Evolutionary conservation across 768 basidiomycete species (phyloP).

Genomic region (Trametes cingulata): DNA sequence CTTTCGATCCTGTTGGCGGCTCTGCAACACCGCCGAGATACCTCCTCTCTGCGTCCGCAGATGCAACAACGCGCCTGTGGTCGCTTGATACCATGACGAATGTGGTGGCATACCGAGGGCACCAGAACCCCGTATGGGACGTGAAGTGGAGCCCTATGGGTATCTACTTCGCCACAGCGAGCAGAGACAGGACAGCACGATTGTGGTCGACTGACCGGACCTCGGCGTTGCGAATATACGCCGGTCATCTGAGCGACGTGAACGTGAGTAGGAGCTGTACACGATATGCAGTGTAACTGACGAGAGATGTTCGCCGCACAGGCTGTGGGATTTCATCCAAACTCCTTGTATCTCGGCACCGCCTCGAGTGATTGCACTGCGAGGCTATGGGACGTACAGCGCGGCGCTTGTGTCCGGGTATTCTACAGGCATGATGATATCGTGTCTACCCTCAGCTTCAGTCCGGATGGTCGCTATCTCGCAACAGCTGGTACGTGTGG

Average conservation of each 20-base stretch:
- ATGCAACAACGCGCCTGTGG: slow-evolving; percentile 90
- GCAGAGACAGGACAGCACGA: slow-evolving; percentile 90
- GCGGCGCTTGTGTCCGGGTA: slow-evolving; percentile 89
- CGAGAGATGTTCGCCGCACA: slow-evolving; percentile 33
- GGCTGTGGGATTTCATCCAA: slow-evolving; percentile 97
- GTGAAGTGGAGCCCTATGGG: slow-evolving; percentile 99
- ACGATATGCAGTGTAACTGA: background rate
- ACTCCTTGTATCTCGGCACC: slow-evolving; percentile 95
- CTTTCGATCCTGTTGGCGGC: slow-evolving; percentile 90
- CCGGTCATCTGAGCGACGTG: slow-evolving; percentile 95
- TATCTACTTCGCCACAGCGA: slow-evolving; percentile 96
- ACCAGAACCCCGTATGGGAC: slow-evolving; percentile 98
- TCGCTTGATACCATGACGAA: slow-evolving; percentile 94
- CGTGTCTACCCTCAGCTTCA: slow-evolving; percentile 83
- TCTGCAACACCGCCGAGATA: slow-evolving; percentile 84
- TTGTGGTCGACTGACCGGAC: slow-evolving; percentile 95
- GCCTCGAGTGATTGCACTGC: slow-evolving; percentile 97
- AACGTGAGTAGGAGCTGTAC: slow-evolving; percentile 62
- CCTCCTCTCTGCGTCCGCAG: slow-evolving; percentile 90
- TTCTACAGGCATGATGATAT: slow-evolving; percentile 94
- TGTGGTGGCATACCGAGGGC: slow-evolving; percentile 90
- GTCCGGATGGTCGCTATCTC: slow-evolving; percentile 91
- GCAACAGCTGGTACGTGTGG: slow-evolving; percentile 73
- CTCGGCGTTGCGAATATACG: slow-evolving; percentile 86
- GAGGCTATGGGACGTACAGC: slow-evolving; percentile 97